A percentile compares a stretch with the other conserved stretches of the same genome.
Evolutionary conservation across 257 asterid species (phyloP).

Genomic region (Solanum ossicruentum): DNA sequence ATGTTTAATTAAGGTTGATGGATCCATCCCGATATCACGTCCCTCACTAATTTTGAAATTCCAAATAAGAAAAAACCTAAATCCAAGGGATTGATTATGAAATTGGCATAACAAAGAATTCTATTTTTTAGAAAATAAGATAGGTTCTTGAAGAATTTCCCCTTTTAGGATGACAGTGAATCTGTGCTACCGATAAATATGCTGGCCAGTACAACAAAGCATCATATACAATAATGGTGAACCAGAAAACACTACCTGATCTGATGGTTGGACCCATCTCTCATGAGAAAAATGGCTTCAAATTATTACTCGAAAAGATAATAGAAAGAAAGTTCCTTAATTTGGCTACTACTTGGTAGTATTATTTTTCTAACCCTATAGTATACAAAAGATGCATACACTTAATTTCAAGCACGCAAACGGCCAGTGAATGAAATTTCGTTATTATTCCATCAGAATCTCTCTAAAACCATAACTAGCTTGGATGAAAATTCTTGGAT

Average conservation of each 20-base stretch:
- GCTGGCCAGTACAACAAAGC: not conserved
- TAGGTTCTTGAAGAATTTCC: not conserved
- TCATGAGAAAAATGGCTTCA: not conserved
- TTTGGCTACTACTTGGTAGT: not conserved
- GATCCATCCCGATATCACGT: not conserved
- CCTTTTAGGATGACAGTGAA: not conserved
- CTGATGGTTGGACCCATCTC: constrained; percentile 15
- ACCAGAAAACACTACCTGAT: not conserved
- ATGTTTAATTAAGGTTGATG: not conserved
- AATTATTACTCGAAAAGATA: not conserved
- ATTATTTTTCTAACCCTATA: not conserved
- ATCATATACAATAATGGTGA: constrained; percentile 1
- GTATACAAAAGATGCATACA: not conserved
- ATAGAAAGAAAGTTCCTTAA: not conserved
- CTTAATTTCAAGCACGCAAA: not conserved
- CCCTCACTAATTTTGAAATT: not conserved
- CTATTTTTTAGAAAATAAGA: too few relatives aligned
- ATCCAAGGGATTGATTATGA: not conserved
- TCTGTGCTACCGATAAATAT: not conserved
- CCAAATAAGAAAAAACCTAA: not conserved
- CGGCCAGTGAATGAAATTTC: not conserved
- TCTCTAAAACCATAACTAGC: not conserved
- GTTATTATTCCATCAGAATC: not conserved
- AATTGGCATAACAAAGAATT: not conserved
- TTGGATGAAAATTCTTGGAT: not conserved